These are phyloP conservation scores for Serendipita sp. DNA, from an alignment of 768 basidiomycete genomes.

Conservation along the genomic window DNA sequence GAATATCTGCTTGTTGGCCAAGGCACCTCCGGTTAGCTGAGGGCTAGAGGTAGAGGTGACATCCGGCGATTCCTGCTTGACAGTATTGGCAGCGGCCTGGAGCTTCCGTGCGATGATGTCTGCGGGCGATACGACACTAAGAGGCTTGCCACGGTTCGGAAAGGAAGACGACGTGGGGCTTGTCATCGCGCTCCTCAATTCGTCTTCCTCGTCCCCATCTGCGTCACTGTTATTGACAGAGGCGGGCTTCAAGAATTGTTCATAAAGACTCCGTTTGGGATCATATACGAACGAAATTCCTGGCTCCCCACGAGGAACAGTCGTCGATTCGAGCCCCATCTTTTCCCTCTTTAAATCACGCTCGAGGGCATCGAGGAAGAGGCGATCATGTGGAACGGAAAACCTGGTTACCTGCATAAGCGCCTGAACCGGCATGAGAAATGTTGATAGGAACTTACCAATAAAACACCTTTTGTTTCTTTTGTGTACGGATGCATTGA, in stretches of 20 bases:
- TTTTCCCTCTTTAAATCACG: constrained; percentile 93
- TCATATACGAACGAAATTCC: constrained; percentile 82
- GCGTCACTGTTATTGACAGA: background rate
- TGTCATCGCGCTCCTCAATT: constrained; percentile 13
- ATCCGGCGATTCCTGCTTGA: background rate
- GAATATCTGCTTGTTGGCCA: constrained; percentile 19
- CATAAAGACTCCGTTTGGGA: constrained; percentile 67
- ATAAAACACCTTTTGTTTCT: constrained; percentile 99
- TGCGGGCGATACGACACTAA: constrained; percentile 1
- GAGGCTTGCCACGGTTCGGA: background rate
- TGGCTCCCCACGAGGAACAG: constrained; percentile 59
- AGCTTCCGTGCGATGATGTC: background rate
- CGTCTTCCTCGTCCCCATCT: constrained; percentile 13
- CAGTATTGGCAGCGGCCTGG: background rate
- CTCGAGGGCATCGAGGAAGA: constrained; percentile 92
- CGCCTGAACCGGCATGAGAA: background rate
- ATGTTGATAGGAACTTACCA: constrained; percentile 39
- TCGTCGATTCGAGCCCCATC: constrained; percentile 76
- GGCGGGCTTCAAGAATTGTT: constrained; percentile 54
- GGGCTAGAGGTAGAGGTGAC: background rate
- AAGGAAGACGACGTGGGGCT: background rate
- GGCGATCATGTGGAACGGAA: constrained; percentile 90
- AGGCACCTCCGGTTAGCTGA: constrained; percentile 15
- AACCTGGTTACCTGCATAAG: constrained; percentile 39
- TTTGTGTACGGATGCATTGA: constrained; percentile 93